Conservation (phyloP, 805 yeast species). For the Maudiozyma saulgeensis region DNA sequence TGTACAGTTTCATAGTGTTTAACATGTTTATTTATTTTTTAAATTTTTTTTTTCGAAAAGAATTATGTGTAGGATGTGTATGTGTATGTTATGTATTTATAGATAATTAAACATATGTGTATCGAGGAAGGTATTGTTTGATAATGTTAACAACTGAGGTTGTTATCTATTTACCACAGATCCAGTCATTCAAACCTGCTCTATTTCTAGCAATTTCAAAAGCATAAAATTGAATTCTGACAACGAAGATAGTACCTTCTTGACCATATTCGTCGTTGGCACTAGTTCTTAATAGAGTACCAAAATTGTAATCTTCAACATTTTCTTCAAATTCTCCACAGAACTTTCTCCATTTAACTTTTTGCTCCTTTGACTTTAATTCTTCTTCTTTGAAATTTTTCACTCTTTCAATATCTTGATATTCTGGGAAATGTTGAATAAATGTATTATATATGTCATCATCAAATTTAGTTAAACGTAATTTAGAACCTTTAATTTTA, state of each 20-base stretch:
- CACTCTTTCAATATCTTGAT: constrained; percentile 47
- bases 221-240: constrained; percentile 91
- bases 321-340: constrained; percentile 71
- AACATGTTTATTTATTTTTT: not conserved
- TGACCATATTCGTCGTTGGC: constrained; percentile 68
- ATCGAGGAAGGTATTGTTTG: not conserved
- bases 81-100: not conserved
- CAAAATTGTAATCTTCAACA: constrained; percentile 89
- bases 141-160: too few relatives aligned
- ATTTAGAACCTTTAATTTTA: constrained; percentile 66
- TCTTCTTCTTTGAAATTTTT: constrained; percentile 61
- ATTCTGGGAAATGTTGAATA: constrained; percentile 81
- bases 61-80: not conserved
- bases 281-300: constrained; percentile 79
- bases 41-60: not conserved
- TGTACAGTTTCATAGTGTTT: not conserved
- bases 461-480: constrained; percentile 64
- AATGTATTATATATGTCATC: constrained; percentile 57
- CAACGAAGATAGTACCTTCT: constrained; percentile 76
- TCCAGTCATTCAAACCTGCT: constrained; percentile 89
- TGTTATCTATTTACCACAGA: constrained; percentile 17
- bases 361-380: constrained; percentile 71
- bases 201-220: constrained; percentile 90
- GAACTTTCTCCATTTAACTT: constrained; percentile 84
- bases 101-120: not conserved